Percentiles rank a stretch among this genome's conserved stretches.
Conservation (phyloP, 306 rosid species). For the Astragalus glycyphyllos region DNA sequence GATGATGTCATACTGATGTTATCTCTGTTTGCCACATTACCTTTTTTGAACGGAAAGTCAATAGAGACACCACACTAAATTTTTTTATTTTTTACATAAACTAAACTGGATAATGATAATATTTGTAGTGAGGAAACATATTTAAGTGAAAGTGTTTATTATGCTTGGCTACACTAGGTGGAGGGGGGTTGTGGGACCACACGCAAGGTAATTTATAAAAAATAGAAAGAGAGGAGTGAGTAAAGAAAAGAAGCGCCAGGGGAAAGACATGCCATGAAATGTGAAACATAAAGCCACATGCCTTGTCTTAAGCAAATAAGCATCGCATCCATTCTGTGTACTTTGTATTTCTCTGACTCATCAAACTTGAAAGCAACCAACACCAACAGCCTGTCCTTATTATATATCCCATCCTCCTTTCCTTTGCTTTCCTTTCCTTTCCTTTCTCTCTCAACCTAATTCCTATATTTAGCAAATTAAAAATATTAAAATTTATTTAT, state of each 20-base stretch:
- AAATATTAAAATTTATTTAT: conserved; percentile 32
- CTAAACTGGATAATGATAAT: too few relatives aligned
- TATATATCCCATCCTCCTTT: conserved; percentile 25
- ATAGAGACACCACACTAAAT: too few relatives aligned
- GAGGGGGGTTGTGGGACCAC: conserved; percentile 39
- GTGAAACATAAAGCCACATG: conserved; percentile 91
- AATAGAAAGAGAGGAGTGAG: background rate
- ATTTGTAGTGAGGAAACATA: too few relatives aligned
- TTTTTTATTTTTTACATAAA: too few relatives aligned
- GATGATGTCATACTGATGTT: too few relatives aligned
- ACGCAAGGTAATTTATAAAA: too few relatives aligned
- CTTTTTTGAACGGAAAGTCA: too few relatives aligned
- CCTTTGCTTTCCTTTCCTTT: too few relatives aligned
- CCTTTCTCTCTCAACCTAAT: conserved; percentile 33
- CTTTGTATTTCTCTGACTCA: conserved; percentile 50
- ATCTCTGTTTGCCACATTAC: too few relatives aligned
- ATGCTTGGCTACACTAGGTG: conserved; percentile 19
- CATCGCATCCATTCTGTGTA: conserved; percentile 51
- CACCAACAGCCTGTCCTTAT: conserved; percentile 70
- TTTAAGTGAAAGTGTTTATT: too few relatives aligned
- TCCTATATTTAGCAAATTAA: conserved; percentile 42
- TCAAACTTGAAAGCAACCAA: conserved; percentile 74
- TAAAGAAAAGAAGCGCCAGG: conserved; percentile 32
- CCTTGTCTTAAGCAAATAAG: conserved; percentile 64
- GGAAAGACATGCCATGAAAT: conserved; percentile 78